Percentiles rank a stretch among this genome's conserved stretches.
phyloP scores from a whole-genome alignment of 345 rosid genomes.

The Rhizophora mangle region DNA sequence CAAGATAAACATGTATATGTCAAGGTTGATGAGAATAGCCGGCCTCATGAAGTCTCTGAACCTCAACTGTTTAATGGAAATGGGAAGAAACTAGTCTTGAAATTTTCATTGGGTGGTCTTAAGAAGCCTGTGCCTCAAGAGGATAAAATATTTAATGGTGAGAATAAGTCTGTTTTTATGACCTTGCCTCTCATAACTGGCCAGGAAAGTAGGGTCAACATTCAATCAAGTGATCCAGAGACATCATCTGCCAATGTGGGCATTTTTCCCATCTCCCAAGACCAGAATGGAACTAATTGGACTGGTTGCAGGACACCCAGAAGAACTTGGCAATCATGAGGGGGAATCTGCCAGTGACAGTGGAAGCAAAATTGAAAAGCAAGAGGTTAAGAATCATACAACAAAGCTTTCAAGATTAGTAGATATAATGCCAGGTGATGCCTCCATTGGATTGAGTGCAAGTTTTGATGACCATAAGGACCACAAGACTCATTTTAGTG shows the following conservation, averaged over 20 bases:
- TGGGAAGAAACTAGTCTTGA: slow-evolving; percentile 23
- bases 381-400: slow-evolving; percentile 8
- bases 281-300: slow-evolving; percentile 29
- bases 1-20: neutral
- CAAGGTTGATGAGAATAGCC: slow-evolving; percentile 4
- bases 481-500: slow-evolving; percentile 22
- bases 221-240: slow-evolving; percentile 13
- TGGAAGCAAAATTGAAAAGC: slow-evolving; percentile 15
- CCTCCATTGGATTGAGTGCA: slow-evolving; percentile 21
- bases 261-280: slow-evolving; percentile 10
- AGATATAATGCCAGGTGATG: slow-evolving; percentile 25
- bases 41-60: slow-evolving; percentile 11
- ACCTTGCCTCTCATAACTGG: neutral
- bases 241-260: slow-evolving; percentile 7
- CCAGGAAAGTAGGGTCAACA: slow-evolving; percentile 3
- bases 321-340: slow-evolving; percentile 7
- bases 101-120: slow-evolving; percentile 46
- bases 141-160: slow-evolving; percentile 26
- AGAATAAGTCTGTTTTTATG: neutral
- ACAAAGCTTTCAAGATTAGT: slow-evolving; percentile 22
- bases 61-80: slow-evolving; percentile 12
- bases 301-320: neutral
- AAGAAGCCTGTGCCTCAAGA: slow-evolving; percentile 48
- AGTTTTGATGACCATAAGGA: slow-evolving; percentile 29
- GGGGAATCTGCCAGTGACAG: neutral